Base-by-base conservation (phyloP, 2,329 filamentous ascomycete species). In the Colletotrichum trifolii region DNA sequence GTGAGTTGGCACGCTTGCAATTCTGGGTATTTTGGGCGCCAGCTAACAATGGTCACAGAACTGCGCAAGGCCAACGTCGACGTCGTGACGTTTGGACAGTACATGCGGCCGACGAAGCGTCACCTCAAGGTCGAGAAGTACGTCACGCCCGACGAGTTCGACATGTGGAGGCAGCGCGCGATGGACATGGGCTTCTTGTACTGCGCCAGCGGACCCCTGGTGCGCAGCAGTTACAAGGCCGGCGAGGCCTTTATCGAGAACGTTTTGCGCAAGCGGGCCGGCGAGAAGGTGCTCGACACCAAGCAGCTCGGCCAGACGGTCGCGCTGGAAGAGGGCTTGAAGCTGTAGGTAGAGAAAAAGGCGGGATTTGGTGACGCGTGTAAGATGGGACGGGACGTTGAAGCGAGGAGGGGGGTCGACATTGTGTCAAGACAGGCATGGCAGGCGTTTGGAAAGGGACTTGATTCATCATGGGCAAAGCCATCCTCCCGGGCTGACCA, bases 241-340 rank as follows among this genome's bases (percentile, higher is more conserved):
- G 96, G 96, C 42, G 96, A 99, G 82, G 93, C 94, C 1, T 99
- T 99, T 76, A 99, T 99, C 71, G 96, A 99, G 84, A 99, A 99
- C 72, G 95, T 99, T 17, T 81, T 99, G 66, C 92, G 93, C 79
- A 97, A 97, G 87, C 85, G 93, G 54, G 85, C 83, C 0, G 82
- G 80, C 17, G 78, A 79, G 67, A 83, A 78, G 69, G 71, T 69
- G 35, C 36, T 52, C 43, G 70, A 75, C 3, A 67, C 76, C 2
- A 71, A 75, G 34, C 72, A 74, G 45, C 71, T 83, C 2, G 75
- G 74, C n/a, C 74, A 81, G 67, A 73, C 80, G 0, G 76, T 79
- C n/a, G 77, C 77, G 2, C 64, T 81, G 15, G 79, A 79, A 55
- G 74, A 75, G 43, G 60, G 67, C 8, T 54, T 68, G 13, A 71